Evolutionary conservation across 768 basidiomycete species (phyloP), one percentile per base, ranked within the genome.

Genomic region (Suillus tomentosus): DNA sequence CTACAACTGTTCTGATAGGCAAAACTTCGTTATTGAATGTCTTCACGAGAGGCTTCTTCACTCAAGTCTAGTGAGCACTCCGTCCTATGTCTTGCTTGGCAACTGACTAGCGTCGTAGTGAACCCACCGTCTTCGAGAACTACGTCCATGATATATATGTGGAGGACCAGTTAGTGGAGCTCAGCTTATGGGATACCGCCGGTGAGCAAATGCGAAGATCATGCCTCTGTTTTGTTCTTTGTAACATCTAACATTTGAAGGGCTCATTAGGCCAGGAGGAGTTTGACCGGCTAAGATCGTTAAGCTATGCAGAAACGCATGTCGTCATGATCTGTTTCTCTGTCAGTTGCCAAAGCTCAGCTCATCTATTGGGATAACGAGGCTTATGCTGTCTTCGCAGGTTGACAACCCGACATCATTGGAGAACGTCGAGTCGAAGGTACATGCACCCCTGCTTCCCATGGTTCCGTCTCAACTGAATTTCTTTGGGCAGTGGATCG

Each of bases 251-350:
- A 76, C 73, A 71, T 61, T 67, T 69, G 68, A 80, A 75, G 78
- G 63, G 54, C 53, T 64, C 59, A 69, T 60, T 78, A 95, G 94
- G 94, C 50, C 95, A 96, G 77, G 95, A 96, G 80, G 95, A 96
- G 71, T 99, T 99, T 72, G 96, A 96, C 73, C 83, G 95, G 53
- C 79, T 99, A 63, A 85, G 96, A 55, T 96, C 95, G 13, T 79
- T 99, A n/a, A 94, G 92, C 43, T 99, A 98, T 75, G 92, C 96
- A 10, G 96, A 98, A 76, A 97, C 96, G 1, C 93, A 98, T 78
- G 91, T 98, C 64, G 85, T 98, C 67, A 92, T 98, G 91, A 81
- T 98, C 31, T 98, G 96, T 77, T 98, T 97, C 76, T 96, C 96
- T 43, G 94, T 94, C 67, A 63, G 87, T 79, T 11, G 9, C 11